phyloP scores from a whole-genome alignment of 768 basidiomycete genomes.

The Boletus rex-veris region DNA sequence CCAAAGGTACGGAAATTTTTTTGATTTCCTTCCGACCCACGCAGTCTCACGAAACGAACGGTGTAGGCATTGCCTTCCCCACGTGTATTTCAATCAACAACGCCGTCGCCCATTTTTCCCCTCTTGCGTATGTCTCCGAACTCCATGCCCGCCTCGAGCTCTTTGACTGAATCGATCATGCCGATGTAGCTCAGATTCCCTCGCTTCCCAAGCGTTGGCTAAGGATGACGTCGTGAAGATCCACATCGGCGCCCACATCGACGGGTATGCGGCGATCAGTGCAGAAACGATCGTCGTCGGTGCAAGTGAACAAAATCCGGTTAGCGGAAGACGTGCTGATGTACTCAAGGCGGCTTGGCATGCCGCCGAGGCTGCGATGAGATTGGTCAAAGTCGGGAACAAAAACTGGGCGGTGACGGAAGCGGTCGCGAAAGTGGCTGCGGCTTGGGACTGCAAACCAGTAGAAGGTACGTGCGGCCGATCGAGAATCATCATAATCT shows the following conservation, averaged over 20 bases:
- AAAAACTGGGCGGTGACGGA: conserved; percentile 97
- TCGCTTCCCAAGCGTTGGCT: conserved; percentile 62
- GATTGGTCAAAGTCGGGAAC: conserved; percentile 85
- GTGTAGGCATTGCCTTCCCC: conserved; percentile 86
- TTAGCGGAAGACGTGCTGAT: conserved; percentile 84
- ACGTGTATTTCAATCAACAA: conserved; percentile 95
- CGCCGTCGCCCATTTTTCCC: conserved; percentile 92
- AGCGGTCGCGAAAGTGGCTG: conserved; percentile 66
- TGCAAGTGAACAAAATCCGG: conserved; percentile 66
- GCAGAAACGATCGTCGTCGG: conserved; percentile 94
- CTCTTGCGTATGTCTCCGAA: conserved; percentile 69
- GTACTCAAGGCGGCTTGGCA: conserved; percentile 91
- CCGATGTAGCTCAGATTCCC: conserved; percentile 62
- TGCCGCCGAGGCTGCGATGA: conserved; percentile 90
- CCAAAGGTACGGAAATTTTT: conserved; percentile 63
- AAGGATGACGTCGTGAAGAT: conserved; percentile 95
- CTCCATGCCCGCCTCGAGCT: background rate
- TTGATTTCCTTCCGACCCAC: background rate
- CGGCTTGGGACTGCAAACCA: conserved; percentile 81
- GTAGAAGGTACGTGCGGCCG: conserved; percentile 72
- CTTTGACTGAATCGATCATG: conserved; percentile 28
- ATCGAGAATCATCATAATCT: background rate
- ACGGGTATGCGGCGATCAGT: conserved; percentile 90
- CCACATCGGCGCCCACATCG: conserved; percentile 95
- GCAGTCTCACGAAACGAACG: conserved; percentile 5